phyloP scores from a whole-genome alignment of 1,284 basidiomycete species.

The Pseudozyma tsukubaensis region DNA sequence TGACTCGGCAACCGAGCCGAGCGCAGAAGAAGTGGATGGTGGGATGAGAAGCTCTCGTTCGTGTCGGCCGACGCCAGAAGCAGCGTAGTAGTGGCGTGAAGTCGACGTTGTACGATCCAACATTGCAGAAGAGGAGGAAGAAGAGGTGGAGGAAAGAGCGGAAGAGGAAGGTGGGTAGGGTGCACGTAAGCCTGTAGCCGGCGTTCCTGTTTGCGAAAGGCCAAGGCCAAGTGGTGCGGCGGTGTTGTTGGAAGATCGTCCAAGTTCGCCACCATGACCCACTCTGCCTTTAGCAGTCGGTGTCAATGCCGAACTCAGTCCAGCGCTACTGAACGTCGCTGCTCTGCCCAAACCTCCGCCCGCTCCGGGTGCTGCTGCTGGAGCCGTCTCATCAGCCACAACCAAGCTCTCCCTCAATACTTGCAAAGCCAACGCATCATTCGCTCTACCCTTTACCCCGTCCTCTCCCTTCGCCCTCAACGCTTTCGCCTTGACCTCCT shows the following conservation, averaged over 20 bases:
- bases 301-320: too few relatives aligned
- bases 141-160: too few relatives aligned
- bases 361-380: background rate
- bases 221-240: background rate
- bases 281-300: background rate
- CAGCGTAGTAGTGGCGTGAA: constrained; percentile 52
- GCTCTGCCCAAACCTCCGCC: constrained; percentile 12
- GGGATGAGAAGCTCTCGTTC: constrained; percentile 38
- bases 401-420: constrained; percentile 56
- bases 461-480: background rate
- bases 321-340: constrained; percentile 11
- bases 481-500: constrained; percentile 18
- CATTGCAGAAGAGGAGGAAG: background rate
- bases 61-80: constrained; percentile 22
- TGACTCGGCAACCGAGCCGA: background rate
- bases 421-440: constrained; percentile 39
- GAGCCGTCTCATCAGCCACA: constrained; percentile 8
- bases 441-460: constrained; percentile 10
- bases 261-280: constrained; percentile 5
- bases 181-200: too few relatives aligned
- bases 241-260: background rate
- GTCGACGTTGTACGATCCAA: constrained; percentile 49
- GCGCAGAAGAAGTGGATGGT: background rate
- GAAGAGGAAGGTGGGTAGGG: too few relatives aligned
- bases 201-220: background rate